phyloP scores from a whole-genome alignment of 2,329 filamentous ascomycete species.

The Aspergillus tubingensis region DNA sequence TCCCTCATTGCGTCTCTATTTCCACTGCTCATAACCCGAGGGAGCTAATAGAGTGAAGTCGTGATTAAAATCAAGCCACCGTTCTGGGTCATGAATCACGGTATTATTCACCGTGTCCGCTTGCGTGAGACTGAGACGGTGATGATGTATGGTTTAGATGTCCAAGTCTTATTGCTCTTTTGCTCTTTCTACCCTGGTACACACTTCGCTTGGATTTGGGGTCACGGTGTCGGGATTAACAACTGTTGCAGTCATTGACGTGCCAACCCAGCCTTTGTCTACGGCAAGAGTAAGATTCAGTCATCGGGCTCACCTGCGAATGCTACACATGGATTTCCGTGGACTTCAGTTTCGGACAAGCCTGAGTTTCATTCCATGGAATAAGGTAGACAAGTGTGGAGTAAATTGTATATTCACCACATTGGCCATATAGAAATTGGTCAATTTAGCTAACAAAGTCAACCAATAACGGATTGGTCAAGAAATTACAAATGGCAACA shows the following conservation, averaged over 20 bases:
- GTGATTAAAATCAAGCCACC: neutral
- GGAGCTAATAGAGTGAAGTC: neutral
- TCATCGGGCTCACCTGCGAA: no score
- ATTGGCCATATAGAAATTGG: neutral
- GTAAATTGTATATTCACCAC: neutral
- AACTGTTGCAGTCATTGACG: no score
- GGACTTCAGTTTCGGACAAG: no score
- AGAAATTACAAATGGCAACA: neutral
- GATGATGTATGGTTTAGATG: neutral
- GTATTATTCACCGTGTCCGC: no score
- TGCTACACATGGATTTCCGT: no score
- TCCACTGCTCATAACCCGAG: neutral
- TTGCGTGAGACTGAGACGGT: neutral
- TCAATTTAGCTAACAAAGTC: neutral
- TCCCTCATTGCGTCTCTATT: neutral
- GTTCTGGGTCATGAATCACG: neutral
- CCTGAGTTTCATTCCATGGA: no score
- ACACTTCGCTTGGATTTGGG: neutral
- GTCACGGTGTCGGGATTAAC: no score
- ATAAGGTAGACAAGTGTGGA: neutral
- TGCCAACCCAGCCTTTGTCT: no score
- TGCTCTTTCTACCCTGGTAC: neutral
- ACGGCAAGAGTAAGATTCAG: no score
- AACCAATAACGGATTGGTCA: neutral
- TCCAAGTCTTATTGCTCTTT: neutral